Base-by-base conservation (phyloP, 768 basidiomycete genomes). In the Amanita phalloides region DNA sequence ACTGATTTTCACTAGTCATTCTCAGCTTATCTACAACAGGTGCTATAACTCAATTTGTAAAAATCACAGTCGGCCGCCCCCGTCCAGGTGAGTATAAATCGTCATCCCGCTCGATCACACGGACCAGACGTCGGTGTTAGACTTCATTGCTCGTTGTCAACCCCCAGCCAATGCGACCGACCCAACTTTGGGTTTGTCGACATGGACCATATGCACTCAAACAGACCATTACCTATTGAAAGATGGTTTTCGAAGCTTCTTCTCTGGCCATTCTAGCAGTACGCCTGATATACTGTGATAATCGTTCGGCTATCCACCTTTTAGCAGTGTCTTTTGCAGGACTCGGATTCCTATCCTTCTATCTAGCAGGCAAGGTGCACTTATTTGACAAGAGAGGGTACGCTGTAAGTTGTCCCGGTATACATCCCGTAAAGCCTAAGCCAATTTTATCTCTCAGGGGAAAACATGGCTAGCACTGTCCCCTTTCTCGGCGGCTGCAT, bases 241-340 rank as follows among this genome's bases (percentile, higher is more conserved):
- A 26, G 90, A 95, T 67, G 94, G 93, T 1, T 97, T 90, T 71
- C 78, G 88, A 58, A 93, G 90, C 61, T 96, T 97, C 65, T 86
- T 86, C 11, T 90, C 88, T 49, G 94, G 94, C 1, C 93, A 96
- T 66, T 84, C 90, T 3, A 91, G 89, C 58, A 55, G 91, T 93
- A 67, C 46, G 85, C 21, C 9, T 8, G 17, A 35, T 25, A 26
- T 21, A 17, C 49, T 5, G 32, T 33, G 38, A 20, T n/a, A 11
- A 3, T n/a, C 39, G 5, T 33, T 6, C 14, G 14, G 26, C 23
- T 14, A 53, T 45, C 20, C 21, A 38, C 14, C 20, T 48, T 53
- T 33, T 41, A 41, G 8, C 58, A 90, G 91, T 95, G 49, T 90
- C 93, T 0, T 97, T 95, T 63, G 90, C 92, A 5, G 95, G 95